These are phyloP conservation scores for Ustilago hordei DNA, from an alignment of 1,284 basidiomycete genomes.

Conservation along the genomic window DNA sequence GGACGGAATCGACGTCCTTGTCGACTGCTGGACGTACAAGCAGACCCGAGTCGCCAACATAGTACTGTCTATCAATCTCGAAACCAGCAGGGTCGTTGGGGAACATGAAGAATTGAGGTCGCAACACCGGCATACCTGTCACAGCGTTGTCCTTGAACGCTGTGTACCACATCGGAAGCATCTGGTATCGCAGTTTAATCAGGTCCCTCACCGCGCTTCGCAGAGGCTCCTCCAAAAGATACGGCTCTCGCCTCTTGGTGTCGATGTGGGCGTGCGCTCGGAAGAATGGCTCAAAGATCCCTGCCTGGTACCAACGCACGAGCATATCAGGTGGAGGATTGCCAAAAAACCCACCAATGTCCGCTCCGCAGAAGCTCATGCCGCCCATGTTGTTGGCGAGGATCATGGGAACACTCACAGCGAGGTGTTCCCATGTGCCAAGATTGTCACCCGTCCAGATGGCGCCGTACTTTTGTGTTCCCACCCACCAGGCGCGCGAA, in stretches of 20 bases:
- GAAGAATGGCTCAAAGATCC: slow-evolving; percentile 96
- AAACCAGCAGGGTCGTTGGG: slow-evolving; percentile 87
- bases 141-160: slow-evolving; percentile 76
- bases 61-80: slow-evolving; percentile 92
- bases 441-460: slow-evolving; percentile 99
- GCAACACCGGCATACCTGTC: slow-evolving; percentile 63
- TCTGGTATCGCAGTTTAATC: slow-evolving; percentile 84
- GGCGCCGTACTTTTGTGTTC: slow-evolving; percentile 93
- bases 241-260: slow-evolving; percentile 96
- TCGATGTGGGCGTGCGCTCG: slow-evolving; percentile 98
- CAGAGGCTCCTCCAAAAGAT: slow-evolving; percentile 88
- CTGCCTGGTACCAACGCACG: slow-evolving; percentile 96
- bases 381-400: slow-evolving; percentile 91
- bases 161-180: slow-evolving; percentile 96
- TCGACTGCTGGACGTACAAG: slow-evolving; percentile 90
- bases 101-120: slow-evolving; percentile 91
- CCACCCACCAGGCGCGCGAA: slow-evolving; percentile 92
- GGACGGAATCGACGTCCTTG: slow-evolving; percentile 78
- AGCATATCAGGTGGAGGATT: slow-evolving; percentile 95
- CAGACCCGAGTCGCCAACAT: slow-evolving; percentile 86
- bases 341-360: slow-evolving; percentile 98
- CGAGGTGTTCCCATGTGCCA: slow-evolving; percentile 97
- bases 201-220: slow-evolving; percentile 83
- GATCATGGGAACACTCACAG: slow-evolving; percentile 92
- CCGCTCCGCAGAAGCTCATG: slow-evolving; percentile 91